Conservation (phyloP, 805 yeast genomes). For the Starmerella kuoi region DNA sequence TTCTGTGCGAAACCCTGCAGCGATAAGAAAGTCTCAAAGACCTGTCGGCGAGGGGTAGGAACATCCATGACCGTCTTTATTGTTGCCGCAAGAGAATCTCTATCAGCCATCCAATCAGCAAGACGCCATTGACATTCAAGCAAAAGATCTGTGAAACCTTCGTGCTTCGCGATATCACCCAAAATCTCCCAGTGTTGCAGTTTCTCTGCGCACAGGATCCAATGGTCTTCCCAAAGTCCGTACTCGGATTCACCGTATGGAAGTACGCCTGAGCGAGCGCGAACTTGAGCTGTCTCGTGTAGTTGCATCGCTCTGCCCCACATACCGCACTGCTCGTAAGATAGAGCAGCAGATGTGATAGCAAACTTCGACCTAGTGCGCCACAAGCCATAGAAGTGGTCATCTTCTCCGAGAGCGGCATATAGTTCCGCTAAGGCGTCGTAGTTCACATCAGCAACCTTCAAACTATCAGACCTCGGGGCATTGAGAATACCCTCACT, state of each 20-base stretch:
- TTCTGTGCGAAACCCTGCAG: slow-evolving; percentile 90
- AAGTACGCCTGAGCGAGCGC: slow-evolving; percentile 85
- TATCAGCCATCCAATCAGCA: slow-evolving; percentile 94
- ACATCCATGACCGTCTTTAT: slow-evolving; percentile 96
- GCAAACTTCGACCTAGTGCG: slow-evolving; percentile 88
- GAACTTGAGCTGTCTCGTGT: slow-evolving; percentile 92
- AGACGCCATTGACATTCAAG: slow-evolving; percentile 99
- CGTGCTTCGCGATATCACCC: slow-evolving; percentile 93
- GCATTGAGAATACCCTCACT: slow-evolving; percentile 56
- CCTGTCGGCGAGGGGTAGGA: slow-evolving; percentile 93
- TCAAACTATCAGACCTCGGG: slow-evolving; percentile 54
- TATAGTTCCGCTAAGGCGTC: slow-evolving; percentile 88
- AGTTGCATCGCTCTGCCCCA: slow-evolving; percentile 91
- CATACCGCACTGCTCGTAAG: slow-evolving; percentile 87
- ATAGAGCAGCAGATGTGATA: slow-evolving; percentile 84
- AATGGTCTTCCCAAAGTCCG: slow-evolving; percentile 94
- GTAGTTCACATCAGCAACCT: slow-evolving; percentile 69
- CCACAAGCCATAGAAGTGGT: slow-evolving; percentile 97
- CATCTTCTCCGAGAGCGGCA: slow-evolving; percentile 80
- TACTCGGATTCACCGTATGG: slow-evolving; percentile 95
- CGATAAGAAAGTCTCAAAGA: slow-evolving; percentile 85
- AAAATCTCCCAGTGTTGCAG: slow-evolving; percentile 96
- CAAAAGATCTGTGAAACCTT: slow-evolving; percentile 87
- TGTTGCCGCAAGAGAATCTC: slow-evolving; percentile 86
- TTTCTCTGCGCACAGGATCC: slow-evolving; percentile 95